Evolutionary conservation across 805 yeast species (phyloP).

Genomic region (Teunomyces barrocoloradensis): DNA sequence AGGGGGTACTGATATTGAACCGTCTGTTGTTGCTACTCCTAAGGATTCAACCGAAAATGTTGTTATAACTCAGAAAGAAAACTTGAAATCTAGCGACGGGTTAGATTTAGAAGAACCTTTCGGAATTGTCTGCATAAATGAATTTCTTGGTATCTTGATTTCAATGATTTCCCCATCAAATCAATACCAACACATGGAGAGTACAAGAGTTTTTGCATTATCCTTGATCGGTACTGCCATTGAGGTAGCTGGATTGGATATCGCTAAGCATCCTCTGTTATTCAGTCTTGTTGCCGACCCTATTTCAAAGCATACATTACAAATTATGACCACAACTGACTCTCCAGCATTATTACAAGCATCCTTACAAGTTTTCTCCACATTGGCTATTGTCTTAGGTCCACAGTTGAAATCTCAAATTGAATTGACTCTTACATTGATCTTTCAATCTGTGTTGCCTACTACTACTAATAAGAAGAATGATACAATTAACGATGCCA

Average conservation of each 20-base stretch:
- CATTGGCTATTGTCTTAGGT: conserved; percentile 67
- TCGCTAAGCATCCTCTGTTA: conserved; percentile 60
- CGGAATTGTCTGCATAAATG: conserved; percentile 74
- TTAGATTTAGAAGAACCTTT: conserved; percentile 46
- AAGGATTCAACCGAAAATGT: neutral
- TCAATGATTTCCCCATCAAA: conserved; percentile 81
- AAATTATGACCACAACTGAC: conserved; percentile 70
- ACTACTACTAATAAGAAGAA: conserved; percentile 14
- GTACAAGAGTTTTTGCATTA: conserved; percentile 80
- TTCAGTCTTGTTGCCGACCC: conserved; percentile 71
- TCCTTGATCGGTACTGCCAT: conserved; percentile 72
- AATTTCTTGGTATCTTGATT: conserved; percentile 69
- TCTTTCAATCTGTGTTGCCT: conserved; percentile 58
- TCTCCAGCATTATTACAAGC: conserved; percentile 71
- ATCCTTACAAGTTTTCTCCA: conserved; percentile 71
- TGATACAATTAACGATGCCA: conserved; percentile 21
- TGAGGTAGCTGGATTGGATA: conserved; percentile 71
- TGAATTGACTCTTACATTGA: conserved; percentile 64
- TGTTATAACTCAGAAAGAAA: conserved; percentile 6
- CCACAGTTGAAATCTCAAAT: conserved; percentile 71
- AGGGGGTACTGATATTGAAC: conserved; percentile 42
- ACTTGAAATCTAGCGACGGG: neutral
- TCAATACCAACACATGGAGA: conserved; percentile 81
- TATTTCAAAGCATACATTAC: conserved; percentile 81
- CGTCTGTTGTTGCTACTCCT: conserved; percentile 15